Percentiles rank a stretch among this genome's conserved stretches.
phyloP scores from a whole-genome alignment of 2,329 filamentous ascomycete genomes.

The Calonectria multiphialidica region DNA sequence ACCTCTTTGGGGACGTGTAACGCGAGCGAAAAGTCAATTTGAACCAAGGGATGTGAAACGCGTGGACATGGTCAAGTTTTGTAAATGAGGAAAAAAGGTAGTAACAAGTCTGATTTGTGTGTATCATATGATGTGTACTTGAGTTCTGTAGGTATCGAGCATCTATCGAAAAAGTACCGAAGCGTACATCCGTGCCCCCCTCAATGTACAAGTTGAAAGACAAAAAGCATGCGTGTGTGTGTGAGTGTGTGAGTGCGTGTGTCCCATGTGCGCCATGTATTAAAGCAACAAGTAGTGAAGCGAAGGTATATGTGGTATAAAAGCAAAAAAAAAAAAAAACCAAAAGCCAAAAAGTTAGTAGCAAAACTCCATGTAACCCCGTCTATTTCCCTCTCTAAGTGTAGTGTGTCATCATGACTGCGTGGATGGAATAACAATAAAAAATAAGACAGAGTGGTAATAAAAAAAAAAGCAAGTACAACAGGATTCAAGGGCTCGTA shows the following conservation, averaged over 20 bases:
- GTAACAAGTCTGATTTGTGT: background rate
- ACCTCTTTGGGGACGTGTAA: background rate
- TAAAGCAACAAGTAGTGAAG: background rate
- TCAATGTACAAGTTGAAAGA: conserved; percentile 3
- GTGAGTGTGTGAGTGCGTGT: no score
- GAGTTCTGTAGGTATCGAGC: conserved; percentile 17
- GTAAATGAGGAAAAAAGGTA: background rate
- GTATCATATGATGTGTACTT: background rate
- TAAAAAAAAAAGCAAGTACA: background rate
- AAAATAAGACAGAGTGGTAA: conserved; percentile 15
- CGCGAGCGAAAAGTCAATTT: conserved; percentile 4
- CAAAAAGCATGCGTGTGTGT: background rate
- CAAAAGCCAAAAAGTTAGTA: conserved; percentile 20
- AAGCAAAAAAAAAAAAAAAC: background rate
- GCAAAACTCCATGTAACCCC: conserved; percentile 15
- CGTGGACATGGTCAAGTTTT: background rate
- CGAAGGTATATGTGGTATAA: background rate
- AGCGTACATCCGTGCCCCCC: conserved; percentile 4
- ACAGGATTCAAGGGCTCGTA: background rate
- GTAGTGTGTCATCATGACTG: conserved; percentile 25
- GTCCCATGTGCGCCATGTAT: conserved; percentile 11
- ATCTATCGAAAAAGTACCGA: conserved; percentile 17
- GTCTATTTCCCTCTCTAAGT: conserved; percentile 30
- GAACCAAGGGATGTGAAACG: background rate
- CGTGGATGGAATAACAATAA: conserved; percentile 3